These are phyloP conservation scores for Exophiala spinifera DNA, from an alignment of 2,329 filamentous ascomycete genomes.

Conservation along the genomic window DNA sequence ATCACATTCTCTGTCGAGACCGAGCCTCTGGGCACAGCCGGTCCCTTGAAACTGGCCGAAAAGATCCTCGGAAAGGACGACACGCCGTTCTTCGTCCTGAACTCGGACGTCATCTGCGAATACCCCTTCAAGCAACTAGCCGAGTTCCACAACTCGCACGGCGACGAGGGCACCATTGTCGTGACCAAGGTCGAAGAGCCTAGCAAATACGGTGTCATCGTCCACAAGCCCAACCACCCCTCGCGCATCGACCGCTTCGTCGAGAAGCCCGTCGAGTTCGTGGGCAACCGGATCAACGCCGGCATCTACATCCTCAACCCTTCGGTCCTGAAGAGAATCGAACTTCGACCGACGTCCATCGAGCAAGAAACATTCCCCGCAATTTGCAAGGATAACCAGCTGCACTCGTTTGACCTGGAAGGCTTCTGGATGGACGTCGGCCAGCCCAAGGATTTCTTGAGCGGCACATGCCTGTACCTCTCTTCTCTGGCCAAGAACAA, in stretches of 20 bases:
- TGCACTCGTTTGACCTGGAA: constrained; percentile 94
- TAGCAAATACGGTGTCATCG: constrained; percentile 97
- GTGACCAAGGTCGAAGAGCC: constrained; percentile 99
- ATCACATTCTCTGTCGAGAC: constrained; percentile 97
- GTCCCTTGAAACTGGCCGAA: constrained; percentile 92
- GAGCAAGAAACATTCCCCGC: constrained; percentile 98
- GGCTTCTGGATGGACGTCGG: constrained; percentile 99
- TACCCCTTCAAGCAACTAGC: constrained; percentile 90
- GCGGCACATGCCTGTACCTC: constrained; percentile 93
- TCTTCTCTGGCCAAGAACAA: constrained; percentile 86
- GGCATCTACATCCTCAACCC: constrained; percentile 98
- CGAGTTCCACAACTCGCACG: constrained; percentile 88
- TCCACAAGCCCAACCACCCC: constrained; percentile 89
- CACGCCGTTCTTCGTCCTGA: constrained; percentile 93
- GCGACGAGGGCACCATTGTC: constrained; percentile 93
- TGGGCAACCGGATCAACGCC: constrained; percentile 97
- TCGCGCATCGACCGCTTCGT: constrained; percentile 97
- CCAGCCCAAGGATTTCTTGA: constrained; percentile 97
- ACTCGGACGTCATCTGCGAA: constrained; percentile 97
- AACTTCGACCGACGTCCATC: constrained; percentile 93
- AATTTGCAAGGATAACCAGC: constrained; percentile 81
- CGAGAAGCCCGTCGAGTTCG: constrained; percentile 98
- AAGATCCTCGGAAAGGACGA: constrained; percentile 90
- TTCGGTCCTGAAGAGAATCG: constrained; percentile 83
- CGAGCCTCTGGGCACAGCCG: constrained; percentile 91